A percentile compares a stretch with the other conserved stretches of the same genome.
phyloP scores from a whole-genome alignment of 2,329 filamentous ascomycete genomes.

The Paracoccidioides brasiliensis region DNA sequence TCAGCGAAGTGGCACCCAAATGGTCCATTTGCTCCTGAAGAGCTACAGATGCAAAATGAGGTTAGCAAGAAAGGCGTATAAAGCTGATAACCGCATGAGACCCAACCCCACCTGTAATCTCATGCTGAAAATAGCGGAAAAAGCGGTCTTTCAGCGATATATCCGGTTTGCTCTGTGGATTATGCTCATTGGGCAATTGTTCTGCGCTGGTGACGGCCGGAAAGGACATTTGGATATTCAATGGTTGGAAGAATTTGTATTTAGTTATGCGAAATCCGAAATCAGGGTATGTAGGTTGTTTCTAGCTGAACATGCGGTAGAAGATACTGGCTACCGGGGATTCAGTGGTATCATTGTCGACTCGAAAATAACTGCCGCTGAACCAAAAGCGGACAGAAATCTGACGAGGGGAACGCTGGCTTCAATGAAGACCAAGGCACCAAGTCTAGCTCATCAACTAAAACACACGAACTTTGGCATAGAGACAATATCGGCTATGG shows the following conservation, averaged over 20 bases:
- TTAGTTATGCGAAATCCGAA: too few relatives aligned
- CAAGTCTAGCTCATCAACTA: not conserved
- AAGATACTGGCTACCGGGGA: not conserved
- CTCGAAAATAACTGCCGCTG: not conserved
- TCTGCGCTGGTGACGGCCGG: not conserved
- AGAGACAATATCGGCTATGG: not conserved
- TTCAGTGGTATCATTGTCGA: not conserved
- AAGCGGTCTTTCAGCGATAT: slow-evolving; percentile 59
- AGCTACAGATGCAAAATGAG: slow-evolving; percentile 35
- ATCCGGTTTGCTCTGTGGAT: slow-evolving; percentile 23
- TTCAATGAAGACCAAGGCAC: not conserved
- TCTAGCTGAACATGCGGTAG: not conserved
- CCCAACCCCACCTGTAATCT: slow-evolving; percentile 49
- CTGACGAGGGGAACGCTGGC: not conserved
- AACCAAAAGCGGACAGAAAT: not conserved
- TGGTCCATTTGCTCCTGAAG: slow-evolving; percentile 63
- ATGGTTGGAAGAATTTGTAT: too few relatives aligned
- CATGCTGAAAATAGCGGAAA: slow-evolving; percentile 69
- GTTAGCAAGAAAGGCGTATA: not conserved
- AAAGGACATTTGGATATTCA: not conserved
- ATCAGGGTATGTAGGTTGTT: too few relatives aligned
- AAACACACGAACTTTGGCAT: not conserved
- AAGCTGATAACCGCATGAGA: not conserved
- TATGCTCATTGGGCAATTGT: slow-evolving; percentile 13
- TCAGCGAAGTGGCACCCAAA: slow-evolving; percentile 48